phyloP scores from a whole-genome alignment of 1,284 basidiomycete species.

The Lignosus rhinocerotis region DNA sequence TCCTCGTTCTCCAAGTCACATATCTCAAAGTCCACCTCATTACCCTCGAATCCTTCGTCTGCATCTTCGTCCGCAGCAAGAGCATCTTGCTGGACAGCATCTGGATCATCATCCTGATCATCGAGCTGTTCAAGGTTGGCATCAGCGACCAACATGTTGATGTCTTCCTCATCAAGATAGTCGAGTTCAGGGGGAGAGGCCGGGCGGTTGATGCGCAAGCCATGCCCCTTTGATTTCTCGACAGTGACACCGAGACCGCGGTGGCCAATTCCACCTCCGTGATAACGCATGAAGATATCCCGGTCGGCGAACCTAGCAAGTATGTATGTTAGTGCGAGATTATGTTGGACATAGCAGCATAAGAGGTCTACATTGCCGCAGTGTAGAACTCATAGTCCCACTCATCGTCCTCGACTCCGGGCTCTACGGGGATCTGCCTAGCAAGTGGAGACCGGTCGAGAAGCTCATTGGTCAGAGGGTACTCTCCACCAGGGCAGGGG shows the following conservation, averaged over 20 bases:
- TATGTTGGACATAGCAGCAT: background rate
- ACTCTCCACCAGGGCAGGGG: slow-evolving; percentile 34
- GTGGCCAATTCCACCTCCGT: slow-evolving; percentile 13
- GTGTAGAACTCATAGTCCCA: slow-evolving; percentile 38
- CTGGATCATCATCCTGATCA: no score
- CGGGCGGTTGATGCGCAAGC: background rate
- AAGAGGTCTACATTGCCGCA: slow-evolving; percentile 35
- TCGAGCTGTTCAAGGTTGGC: no score
- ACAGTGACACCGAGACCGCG: background rate
- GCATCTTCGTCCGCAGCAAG: no score
- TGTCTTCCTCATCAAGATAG: no score
- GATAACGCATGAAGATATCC: slow-evolving; percentile 15
- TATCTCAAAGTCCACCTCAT: no score
- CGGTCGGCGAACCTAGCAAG: slow-evolving; percentile 9
- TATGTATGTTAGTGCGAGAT: background rate
- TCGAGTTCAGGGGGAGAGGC: no score
- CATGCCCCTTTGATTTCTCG: background rate
- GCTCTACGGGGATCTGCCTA: background rate
- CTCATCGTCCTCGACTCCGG: slow-evolving; percentile 12
- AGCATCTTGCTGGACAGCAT: no score
- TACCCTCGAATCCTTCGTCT: no score
- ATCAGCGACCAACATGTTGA: no score
- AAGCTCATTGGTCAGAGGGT: slow-evolving; percentile 17
- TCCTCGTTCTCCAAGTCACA: no score
- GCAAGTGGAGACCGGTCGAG: slow-evolving; percentile 28